Conservation (phyloP, 306 rosid genomes). For the Cicer chorassanicum region DNA sequence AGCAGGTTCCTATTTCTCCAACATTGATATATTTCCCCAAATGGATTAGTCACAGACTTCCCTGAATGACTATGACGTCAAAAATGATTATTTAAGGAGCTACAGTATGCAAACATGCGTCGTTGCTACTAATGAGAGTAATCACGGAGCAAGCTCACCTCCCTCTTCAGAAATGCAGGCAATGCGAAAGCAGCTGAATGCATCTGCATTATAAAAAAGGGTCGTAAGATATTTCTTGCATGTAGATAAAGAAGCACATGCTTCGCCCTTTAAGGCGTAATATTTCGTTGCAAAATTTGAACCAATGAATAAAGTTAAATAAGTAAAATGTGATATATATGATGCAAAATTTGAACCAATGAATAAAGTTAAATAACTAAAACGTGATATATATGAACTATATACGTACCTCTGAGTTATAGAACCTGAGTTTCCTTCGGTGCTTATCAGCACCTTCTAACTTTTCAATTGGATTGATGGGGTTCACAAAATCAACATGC, state of each 20-base stretch:
- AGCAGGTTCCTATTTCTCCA: slow-evolving; percentile 32
- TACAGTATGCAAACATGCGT: background rate
- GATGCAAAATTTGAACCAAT: background rate
- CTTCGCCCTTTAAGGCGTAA: background rate
- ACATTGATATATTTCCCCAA: slow-evolving; percentile 17
- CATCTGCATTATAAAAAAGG: slow-evolving; percentile 56
- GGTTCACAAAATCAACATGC: slow-evolving; percentile 76
- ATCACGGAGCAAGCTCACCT: slow-evolving; percentile 55
- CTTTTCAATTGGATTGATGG: slow-evolving; percentile 90
- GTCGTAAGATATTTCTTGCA: background rate
- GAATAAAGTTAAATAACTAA: slow-evolving; percentile 3
- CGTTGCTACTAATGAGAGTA: slow-evolving; percentile 8
- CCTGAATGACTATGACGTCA: slow-evolving; percentile 18
- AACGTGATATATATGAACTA: background rate
- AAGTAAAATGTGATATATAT: background rate
- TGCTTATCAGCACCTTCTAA: slow-evolving; percentile 74
- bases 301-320: slow-evolving; percentile 10
- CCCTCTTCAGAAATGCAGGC: slow-evolving; percentile 79
- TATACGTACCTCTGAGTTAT: slow-evolving; percentile 79
- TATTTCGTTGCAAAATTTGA: background rate
- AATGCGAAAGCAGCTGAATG: slow-evolving; percentile 89
- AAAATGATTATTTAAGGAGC: slow-evolving; percentile 25
- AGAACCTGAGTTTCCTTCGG: slow-evolving; percentile 79
- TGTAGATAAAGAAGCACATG: background rate
- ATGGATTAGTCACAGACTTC: slow-evolving; percentile 9